Evolutionary conservation across 164 flowering plant species (phyloP), one percentile per base, ranked within the genome.

Genomic region (Tinospora cordifolia): DNA sequence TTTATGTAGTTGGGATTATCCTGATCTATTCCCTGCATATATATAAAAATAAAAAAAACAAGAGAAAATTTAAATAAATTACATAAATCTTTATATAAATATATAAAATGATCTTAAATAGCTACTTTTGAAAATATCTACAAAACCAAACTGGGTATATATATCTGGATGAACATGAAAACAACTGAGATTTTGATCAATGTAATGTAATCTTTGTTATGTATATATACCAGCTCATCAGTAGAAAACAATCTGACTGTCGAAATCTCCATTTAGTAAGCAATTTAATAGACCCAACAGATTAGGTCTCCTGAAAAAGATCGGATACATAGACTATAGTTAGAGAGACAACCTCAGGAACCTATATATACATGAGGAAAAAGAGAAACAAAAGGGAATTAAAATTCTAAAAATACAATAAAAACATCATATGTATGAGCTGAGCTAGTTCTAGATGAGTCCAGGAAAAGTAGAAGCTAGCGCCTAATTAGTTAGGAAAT

Each of bases 1-100:
- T 81, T 71, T 49, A 79, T 69, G 67, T 83, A 84, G 69, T 75
- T 39, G n/a, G 6, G 19, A 21, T 75, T 65, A 70, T 87, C 88
- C 69, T 84, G 46, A 41, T 41, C 89, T 80, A 84, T 80, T 72
- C 79, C 93, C 91, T 87, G 78, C 21, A 59, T 47, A 47, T 13
- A 13, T 47, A 47, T 47, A 47, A 13, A n/a, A n/a, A n/a, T n/a
- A n/a, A n/a, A n/a, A n/a, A n/a, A n/a, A n/a, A n/a, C n/a, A n/a
- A 47, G 54, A 47, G 54, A 3, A 1, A 19, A 47, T 13, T 13
- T 47, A 6, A 47, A 12, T 10, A 10, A 47, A 13, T 0, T 47
- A 47, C 14, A 11, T 47, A 19, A 30, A 30, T 30, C 36, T 30
- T 30, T 11, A 47, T 47, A 47, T 47, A 47, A 11, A n/a, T n/a